Percentiles rank a stretch among this genome's conserved stretches.
Evolutionary conservation across 2,329 filamentous ascomycete genomes (phyloP).

Genomic region (Pseudogymnoascus sp.): DNA sequence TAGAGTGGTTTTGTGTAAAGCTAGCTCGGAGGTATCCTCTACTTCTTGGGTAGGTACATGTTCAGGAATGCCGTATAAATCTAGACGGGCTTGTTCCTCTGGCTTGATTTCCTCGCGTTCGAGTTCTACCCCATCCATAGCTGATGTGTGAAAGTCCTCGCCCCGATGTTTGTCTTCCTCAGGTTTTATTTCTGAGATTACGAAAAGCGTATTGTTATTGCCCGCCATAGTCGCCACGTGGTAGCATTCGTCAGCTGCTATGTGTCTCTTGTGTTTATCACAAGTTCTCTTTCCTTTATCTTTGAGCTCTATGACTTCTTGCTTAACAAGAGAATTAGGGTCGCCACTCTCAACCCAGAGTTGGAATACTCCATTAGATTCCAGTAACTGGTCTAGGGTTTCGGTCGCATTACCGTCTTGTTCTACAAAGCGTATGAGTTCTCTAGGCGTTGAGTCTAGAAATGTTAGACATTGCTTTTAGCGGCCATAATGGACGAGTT

Average conservation of each 20-base stretch:
- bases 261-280: conserved; percentile 14
- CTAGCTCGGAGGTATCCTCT: background rate
- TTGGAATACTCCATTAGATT: background rate
- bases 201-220: conserved; percentile 17
- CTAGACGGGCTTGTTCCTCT: background rate
- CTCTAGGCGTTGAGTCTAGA: background rate
- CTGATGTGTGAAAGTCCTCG: conserved; percentile 1
- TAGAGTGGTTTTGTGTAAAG: background rate
- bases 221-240: conserved; percentile 1
- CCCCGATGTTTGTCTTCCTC: background rate
- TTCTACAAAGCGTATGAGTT: conserved; percentile 15
- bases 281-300: background rate
- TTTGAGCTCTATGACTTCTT: conserved; percentile 12
- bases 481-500: background rate
- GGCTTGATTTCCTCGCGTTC: conserved; percentile 3
- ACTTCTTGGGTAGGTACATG: background rate
- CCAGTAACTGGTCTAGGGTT: conserved; percentile 7
- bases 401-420: conserved; percentile 11
- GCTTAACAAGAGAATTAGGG: background rate
- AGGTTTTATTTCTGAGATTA: conserved; percentile 14
- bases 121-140: background rate
- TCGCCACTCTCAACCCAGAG: background rate
- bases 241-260: conserved; percentile 9
- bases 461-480: background rate
- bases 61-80: background rate